Percentiles rank a stretch among this genome's conserved stretches.
These are phyloP conservation scores for Alisma plantagoaquatica DNA, from an alignment of 106 monocot genomes.

Conservation along the genomic window DNA sequence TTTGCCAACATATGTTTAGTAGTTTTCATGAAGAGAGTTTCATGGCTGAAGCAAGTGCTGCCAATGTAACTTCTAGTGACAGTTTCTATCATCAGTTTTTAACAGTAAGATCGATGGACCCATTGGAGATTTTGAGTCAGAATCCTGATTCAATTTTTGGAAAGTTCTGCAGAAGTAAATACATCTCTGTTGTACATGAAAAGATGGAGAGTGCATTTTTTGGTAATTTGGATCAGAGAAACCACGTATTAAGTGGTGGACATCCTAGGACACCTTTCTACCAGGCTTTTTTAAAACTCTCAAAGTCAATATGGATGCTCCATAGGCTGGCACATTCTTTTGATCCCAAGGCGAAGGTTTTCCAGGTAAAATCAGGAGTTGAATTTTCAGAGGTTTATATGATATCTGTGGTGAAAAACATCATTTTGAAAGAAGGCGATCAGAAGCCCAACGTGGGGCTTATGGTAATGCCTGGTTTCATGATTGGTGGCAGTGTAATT, in stretches of 20 bases:
- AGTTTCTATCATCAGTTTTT: slow-evolving; percentile 52
- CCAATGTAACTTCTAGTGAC: slow-evolving; percentile 19
- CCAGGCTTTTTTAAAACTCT: slow-evolving; percentile 65
- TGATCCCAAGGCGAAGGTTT: slow-evolving; percentile 54
- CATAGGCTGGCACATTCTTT: slow-evolving; percentile 74
- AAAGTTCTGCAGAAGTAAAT: slow-evolving; percentile 67
- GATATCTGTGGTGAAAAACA: slow-evolving; percentile 57
- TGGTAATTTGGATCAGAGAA: slow-evolving; percentile 78
- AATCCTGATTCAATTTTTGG: slow-evolving; percentile 82
- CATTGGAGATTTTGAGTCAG: slow-evolving; percentile 69
- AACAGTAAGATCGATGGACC: slow-evolving; percentile 50
- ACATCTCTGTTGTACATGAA: slow-evolving; percentile 41
- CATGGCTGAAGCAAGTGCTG: slow-evolving; percentile 21
- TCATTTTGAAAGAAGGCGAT: slow-evolving; percentile 22
- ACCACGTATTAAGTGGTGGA: slow-evolving; percentile 50
- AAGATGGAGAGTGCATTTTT: slow-evolving; percentile 86
- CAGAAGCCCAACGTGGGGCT: slow-evolving; percentile 52
- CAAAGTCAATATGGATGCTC: slow-evolving; percentile 67
- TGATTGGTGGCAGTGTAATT: slow-evolving; percentile 51
- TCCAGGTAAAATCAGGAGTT: slow-evolving; percentile 55
- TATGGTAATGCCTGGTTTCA: slow-evolving; percentile 83
- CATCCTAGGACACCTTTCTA: slow-evolving; percentile 93
- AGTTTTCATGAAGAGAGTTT: slow-evolving; percentile 60
- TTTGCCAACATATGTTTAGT: slow-evolving; percentile 58
- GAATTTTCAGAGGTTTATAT: slow-evolving; percentile 66